phyloP scores from a whole-genome alignment of 176 grass and related monocot genomes.

The Lolium perenne region DNA sequence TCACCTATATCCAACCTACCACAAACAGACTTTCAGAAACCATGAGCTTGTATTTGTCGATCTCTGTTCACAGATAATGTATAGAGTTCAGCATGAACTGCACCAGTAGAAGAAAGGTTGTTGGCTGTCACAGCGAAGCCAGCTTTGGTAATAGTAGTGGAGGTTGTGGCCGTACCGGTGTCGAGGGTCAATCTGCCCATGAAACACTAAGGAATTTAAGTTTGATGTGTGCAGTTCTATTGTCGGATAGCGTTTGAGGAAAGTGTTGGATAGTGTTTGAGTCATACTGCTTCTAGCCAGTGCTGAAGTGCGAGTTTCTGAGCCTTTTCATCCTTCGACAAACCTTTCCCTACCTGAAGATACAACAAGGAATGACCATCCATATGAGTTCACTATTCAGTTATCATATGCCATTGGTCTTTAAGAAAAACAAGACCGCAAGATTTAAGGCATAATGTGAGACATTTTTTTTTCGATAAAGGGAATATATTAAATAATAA shows the following conservation, averaged over 20 bases:
- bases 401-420: neutral
- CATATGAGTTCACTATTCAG: constrained; percentile 23
- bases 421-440: constrained; percentile 8
- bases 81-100: constrained; percentile 28
- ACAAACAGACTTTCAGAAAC: constrained; percentile 33
- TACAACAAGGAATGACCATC: neutral
- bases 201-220: constrained; percentile 26
- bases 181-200: constrained; percentile 80
- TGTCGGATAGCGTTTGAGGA: neutral
- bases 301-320: constrained; percentile 94
- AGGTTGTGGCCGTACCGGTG: constrained; percentile 97
- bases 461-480: too few species aligned
- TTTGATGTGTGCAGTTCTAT: constrained; percentile 8
- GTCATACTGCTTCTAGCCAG: constrained; percentile 90
- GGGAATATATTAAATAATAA: too few species aligned
- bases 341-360: constrained; percentile 87
- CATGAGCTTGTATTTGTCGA: constrained; percentile 36
- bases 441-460: neutral
- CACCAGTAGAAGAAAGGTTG: constrained; percentile 99
- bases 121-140: constrained; percentile 80
- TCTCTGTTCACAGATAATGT: constrained; percentile 29
- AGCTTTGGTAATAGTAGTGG: constrained; percentile 85
- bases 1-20: constrained; percentile 93
- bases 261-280: neutral
- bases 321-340: constrained; percentile 91